phyloP scores from a whole-genome alignment of 202 grass and related monocot genomes.

The Carex arenaria region DNA sequence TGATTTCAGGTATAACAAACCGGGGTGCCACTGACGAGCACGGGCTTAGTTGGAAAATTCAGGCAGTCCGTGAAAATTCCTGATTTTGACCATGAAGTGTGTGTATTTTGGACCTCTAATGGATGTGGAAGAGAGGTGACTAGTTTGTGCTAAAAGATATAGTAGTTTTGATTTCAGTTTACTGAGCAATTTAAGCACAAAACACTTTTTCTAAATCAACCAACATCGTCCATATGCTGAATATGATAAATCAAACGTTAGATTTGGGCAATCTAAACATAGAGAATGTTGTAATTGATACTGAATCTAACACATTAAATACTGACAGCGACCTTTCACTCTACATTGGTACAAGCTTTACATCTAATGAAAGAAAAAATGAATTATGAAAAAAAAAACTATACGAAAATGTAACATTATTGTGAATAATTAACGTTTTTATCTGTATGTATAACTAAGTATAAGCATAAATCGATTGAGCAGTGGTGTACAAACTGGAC shows the following conservation, averaged over 20 bases:
- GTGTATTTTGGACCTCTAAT: too few relatives aligned
- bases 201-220: too few relatives aligned
- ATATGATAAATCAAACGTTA: not conserved
- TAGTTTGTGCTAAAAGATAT: not conserved
- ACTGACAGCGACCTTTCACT: not conserved
- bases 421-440: too few relatives aligned
- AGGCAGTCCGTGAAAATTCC: too few relatives aligned
- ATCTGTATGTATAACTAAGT: not conserved
- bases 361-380: not conserved
- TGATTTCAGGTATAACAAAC: not conserved
- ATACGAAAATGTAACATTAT: not conserved
- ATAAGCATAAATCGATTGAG: not conserved
- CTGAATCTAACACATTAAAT: not conserved
- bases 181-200: not conserved
- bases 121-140: too few relatives aligned
- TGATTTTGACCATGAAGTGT: too few relatives aligned
- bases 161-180: not conserved
- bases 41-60: too few relatives aligned
- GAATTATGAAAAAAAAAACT: not conserved
- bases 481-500: not conserved
- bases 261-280: not conserved
- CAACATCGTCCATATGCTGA: too few relatives aligned
- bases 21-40: not conserved
- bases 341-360: not conserved
- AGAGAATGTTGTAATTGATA: not conserved